Conservation (phyloP, 208 protist genomes). For the Acanthamoeba culbertsoni region DNA sequence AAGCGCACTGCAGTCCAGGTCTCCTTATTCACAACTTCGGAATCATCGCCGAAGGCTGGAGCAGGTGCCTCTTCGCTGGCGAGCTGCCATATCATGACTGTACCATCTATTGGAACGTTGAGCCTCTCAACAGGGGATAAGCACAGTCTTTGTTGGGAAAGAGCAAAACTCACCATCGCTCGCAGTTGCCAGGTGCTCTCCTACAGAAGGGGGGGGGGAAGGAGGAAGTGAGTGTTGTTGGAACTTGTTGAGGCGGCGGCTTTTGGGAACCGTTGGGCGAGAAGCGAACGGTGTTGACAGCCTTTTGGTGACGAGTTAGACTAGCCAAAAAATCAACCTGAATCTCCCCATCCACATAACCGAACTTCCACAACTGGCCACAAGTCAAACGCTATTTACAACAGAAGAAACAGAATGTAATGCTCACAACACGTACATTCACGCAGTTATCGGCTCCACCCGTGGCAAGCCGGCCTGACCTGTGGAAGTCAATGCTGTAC, state of each 20-base stretch:
- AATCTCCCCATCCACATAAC: background rate
- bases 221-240: too few relatives aligned
- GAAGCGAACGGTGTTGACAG: constrained; percentile 31
- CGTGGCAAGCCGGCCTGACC: background rate
- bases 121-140: too few relatives aligned
- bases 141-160: too few relatives aligned
- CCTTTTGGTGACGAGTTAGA: background rate
- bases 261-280: constrained; percentile 2
- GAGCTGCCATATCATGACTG: constrained; percentile 22
- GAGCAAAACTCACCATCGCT: constrained; percentile 37
- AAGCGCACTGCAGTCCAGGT: constrained; percentile 25
- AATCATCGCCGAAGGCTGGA: background rate
- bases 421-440: background rate
- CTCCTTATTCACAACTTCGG: constrained; percentile 32
- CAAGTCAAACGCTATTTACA: background rate
- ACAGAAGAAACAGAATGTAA: background rate
- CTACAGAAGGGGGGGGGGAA: background rate
- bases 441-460: constrained; percentile 12
- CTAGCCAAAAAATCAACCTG: constrained; percentile 10
- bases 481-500: background rate
- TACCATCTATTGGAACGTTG: background rate
- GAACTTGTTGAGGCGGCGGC: background rate
- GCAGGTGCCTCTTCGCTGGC: background rate
- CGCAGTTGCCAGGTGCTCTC: background rate
- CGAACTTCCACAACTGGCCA: background rate